Conservation (phyloP, 345 rosid species). For the Melaleuca quinquenervia region DNA sequence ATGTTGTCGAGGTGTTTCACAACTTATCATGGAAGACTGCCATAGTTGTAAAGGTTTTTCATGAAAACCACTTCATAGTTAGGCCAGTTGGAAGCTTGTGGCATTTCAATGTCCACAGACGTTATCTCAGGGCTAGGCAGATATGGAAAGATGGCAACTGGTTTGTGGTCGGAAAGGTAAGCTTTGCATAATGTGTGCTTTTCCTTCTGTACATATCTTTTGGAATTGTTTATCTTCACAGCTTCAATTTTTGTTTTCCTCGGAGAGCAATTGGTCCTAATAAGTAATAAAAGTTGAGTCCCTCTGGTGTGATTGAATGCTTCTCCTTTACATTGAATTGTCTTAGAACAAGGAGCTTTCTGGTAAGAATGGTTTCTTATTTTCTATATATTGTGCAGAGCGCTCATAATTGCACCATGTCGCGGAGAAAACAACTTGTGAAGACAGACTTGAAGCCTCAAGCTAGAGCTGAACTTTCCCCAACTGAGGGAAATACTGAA, state of each 20-base stretch:
- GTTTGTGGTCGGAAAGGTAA: conserved; percentile 32
- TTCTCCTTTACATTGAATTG: background rate
- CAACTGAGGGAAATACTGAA: conserved; percentile 4
- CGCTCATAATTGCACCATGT: background rate
- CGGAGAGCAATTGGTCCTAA: background rate
- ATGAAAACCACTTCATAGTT: conserved; percentile 17
- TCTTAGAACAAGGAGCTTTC: background rate
- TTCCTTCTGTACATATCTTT: background rate
- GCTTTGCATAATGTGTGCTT: background rate
- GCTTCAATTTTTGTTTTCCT: background rate
- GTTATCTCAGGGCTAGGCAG: conserved; percentile 40
- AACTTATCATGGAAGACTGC: conserved; percentile 47
- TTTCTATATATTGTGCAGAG: background rate
- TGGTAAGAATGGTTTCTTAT: background rate
- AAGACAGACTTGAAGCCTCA: background rate
- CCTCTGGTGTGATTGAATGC: background rate
- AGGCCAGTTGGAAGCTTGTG: conserved; percentile 27
- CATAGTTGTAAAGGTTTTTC: conserved; percentile 14
- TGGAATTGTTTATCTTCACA: background rate
- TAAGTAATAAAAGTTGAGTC: background rate
- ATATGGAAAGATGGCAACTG: conserved; percentile 49
- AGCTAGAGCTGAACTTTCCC: background rate
- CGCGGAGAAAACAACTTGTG: background rate
- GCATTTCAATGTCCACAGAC: conserved; percentile 20
- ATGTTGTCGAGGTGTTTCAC: conserved; percentile 47